A percentile compares a stretch with the other conserved stretches of the same genome.
Evolutionary conservation across 2,329 filamentous ascomycete species (phyloP).

Genomic region (Monilinia fructigena): DNA sequence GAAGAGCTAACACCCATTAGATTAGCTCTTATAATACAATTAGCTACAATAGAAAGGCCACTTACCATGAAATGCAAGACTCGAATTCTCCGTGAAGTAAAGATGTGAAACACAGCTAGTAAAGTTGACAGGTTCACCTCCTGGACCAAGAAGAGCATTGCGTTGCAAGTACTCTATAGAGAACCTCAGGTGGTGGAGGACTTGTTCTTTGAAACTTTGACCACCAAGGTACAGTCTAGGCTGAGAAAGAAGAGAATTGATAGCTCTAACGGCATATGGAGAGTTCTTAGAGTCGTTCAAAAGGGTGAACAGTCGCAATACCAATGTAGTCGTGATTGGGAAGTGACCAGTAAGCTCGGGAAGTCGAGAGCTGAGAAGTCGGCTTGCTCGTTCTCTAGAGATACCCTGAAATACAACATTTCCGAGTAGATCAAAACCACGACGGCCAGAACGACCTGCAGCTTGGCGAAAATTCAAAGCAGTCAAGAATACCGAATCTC

Average conservation of each 20-base stretch:
- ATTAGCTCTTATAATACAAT: slow-evolving; percentile 22
- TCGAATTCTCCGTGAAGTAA: slow-evolving; percentile 73
- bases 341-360: slow-evolving; percentile 77
- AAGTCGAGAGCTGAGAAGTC: slow-evolving; percentile 70
- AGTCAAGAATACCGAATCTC: slow-evolving; percentile 71
- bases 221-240: slow-evolving; percentile 70
- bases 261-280: slow-evolving; percentile 58
- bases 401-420: slow-evolving; percentile 78
- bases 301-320: slow-evolving; percentile 66
- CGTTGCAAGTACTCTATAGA: slow-evolving; percentile 76
- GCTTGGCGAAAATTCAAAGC: slow-evolving; percentile 75
- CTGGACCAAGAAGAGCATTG: slow-evolving; percentile 61
- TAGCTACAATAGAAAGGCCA: neutral
- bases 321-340: slow-evolving; percentile 69
- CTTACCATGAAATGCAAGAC: slow-evolving; percentile 69
- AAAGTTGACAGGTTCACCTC: slow-evolving; percentile 69
- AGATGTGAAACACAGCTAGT: slow-evolving; percentile 68
- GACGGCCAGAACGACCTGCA: slow-evolving; percentile 73
- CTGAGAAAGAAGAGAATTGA: slow-evolving; percentile 68
- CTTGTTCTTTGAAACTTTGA: slow-evolving; percentile 63
- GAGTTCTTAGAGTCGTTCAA: slow-evolving; percentile 64
- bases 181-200: slow-evolving; percentile 75
- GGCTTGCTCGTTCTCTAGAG: slow-evolving; percentile 57
- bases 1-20: slow-evolving; percentile 46
- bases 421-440: slow-evolving; percentile 77